Evolutionary conservation across 2,329 filamentous ascomycete genomes (phyloP), one percentile per base, ranked within the genome.

Genomic region (Chrysoporthe cubensis): DNA sequence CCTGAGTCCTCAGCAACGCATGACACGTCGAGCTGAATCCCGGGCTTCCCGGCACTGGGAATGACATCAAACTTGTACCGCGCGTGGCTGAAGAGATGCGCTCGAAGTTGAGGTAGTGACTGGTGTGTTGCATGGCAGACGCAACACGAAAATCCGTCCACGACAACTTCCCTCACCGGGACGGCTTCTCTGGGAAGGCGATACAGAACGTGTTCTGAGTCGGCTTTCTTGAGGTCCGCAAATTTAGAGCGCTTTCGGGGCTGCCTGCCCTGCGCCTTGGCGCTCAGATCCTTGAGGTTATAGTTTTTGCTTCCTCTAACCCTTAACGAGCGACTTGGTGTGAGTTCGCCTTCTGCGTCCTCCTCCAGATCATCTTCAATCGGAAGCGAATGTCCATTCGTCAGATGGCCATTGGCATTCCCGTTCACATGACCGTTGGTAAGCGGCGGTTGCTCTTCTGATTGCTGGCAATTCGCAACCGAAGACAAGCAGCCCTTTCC

Each of bases 271-370:
- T 86, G 81, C 6, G 85, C 85, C 71, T 85, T 84, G 71, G 87
- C 85, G 74, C 84, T 88, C 18, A 89, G 77, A 14, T 84, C 79
- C 73, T 88, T 89, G 48, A 89, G 75, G 71, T 90, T 90, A 73
- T 90, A 90, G 69, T 84, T 84, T 66, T 81, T 82, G 54, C 78
- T 79, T 21, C 76, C 80, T 64, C 86, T 81, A 18, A 78, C 77
- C 56, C 86, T 81, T 21, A 87, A 75, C 1, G 83, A 83, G 67
- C 85, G 81, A 64, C 80, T 85, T 0, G 85, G 85, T 2, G 85
- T 87, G 16, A 80, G 77, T 21, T 85, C 83, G 37, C 82, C 82
- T 32, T 83, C 80, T 7, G 73, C 70, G 9, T 81, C 80, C 46
- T 84, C 84, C 40, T 83, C 82, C 6, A 79, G 77, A 18, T 84